phyloP scores from a whole-genome alignment of 441 rosid genomes.

The Croton setiger region DNA sequence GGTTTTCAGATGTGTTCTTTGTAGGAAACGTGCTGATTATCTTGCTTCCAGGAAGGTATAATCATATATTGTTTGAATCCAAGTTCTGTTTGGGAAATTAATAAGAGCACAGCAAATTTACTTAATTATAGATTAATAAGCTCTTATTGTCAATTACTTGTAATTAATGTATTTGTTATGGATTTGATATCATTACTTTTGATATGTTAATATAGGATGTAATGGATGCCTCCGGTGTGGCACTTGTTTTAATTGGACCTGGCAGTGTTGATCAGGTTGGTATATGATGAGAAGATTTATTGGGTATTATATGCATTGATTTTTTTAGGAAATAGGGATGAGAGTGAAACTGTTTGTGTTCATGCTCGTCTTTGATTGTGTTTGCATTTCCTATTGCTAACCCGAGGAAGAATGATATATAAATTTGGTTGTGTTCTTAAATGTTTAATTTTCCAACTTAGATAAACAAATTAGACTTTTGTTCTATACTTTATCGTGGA shows the following conservation, averaged over 20 bases:
- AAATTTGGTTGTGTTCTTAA: background rate
- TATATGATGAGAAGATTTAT: conserved; percentile 13
- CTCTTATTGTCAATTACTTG: background rate
- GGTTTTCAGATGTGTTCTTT: conserved; percentile 71
- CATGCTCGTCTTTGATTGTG: background rate
- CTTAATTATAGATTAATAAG: background rate
- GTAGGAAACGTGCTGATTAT: conserved; percentile 87
- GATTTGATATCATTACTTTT: conserved; percentile 2
- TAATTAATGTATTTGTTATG: background rate
- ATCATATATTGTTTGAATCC: conserved; percentile 1
- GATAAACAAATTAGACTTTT: background rate
- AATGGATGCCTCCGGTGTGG: conserved; percentile 79
- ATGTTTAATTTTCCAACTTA: background rate
- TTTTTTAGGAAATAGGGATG: background rate
- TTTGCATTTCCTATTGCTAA: background rate
- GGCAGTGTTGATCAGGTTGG: conserved; percentile 76
- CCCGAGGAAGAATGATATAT: background rate
- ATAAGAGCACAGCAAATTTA: background rate
- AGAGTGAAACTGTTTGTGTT: background rate
- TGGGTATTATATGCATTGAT: background rate
- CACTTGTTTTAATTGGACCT: conserved; percentile 83
- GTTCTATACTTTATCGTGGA: background rate
- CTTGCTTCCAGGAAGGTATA: conserved; percentile 81
- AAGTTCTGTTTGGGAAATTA: background rate
- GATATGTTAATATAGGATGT: conserved; percentile 51